Percentiles rank a stretch among this genome's conserved stretches.
Evolutionary conservation across 2,329 filamentous ascomycete genomes (phyloP).

Genomic region (Aspergillus thermomutatus): DNA sequence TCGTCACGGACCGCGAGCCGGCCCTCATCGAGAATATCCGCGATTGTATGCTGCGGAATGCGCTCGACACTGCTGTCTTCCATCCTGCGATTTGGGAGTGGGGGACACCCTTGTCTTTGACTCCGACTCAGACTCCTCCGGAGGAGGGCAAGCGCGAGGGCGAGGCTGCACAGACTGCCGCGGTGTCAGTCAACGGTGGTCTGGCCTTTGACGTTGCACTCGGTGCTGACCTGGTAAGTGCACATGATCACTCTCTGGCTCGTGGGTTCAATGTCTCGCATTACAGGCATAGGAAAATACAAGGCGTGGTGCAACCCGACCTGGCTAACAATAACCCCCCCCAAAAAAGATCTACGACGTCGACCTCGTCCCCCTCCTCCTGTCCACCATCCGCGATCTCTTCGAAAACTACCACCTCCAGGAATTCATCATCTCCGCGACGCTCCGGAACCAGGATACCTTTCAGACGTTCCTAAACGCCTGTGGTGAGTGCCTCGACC

Average conservation of each 20-base stretch:
- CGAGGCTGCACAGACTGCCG: not conserved
- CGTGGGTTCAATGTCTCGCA: not conserved
- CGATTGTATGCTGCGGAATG: slow-evolving; percentile 36
- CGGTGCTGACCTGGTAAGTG: slow-evolving; percentile 40
- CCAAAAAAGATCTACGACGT: slow-evolving; percentile 58
- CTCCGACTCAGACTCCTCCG: not conserved
- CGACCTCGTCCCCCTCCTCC: slow-evolving; percentile 54
- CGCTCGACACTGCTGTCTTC: slow-evolving; percentile 19
- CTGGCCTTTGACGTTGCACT: slow-evolving; percentile 38
- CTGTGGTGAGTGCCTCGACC: slow-evolving; percentile 49
- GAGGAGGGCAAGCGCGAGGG: slow-evolving; percentile 5
- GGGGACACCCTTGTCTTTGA: slow-evolving; percentile 29
- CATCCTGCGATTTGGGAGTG: slow-evolving; percentile 42
- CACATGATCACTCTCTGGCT: too few species aligned
- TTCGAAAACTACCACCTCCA: slow-evolving; percentile 52
- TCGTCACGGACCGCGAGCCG: slow-evolving; percentile 61
- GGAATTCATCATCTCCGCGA: slow-evolving; percentile 57
- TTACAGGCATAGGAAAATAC: not conserved
- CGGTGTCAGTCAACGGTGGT: not conserved
- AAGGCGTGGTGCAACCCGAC: not conserved
- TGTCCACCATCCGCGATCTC: slow-evolving; percentile 54
- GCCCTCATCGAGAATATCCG: slow-evolving; percentile 39
- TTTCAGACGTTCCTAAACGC: slow-evolving; percentile 57
- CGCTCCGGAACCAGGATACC: slow-evolving; percentile 60
- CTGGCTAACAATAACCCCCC: not conserved